Conservation (phyloP, 352 stramenopile species). For the Globisporangium carolinianum region DNA sequence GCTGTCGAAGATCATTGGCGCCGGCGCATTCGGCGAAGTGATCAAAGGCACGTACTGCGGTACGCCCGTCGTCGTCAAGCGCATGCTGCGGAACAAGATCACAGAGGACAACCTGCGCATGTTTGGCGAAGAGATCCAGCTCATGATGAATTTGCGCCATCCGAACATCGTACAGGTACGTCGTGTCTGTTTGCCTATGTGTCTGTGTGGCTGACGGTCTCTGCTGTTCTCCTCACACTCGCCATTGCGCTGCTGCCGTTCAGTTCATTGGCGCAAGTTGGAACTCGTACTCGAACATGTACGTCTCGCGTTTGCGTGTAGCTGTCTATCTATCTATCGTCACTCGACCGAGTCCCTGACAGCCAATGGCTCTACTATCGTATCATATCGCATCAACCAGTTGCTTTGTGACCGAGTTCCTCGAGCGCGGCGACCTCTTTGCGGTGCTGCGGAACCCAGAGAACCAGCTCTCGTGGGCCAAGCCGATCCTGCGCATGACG, state of each 20-base stretch:
- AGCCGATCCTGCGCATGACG: slow-evolving; percentile 84
- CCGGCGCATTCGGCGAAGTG: slow-evolving; percentile 79
- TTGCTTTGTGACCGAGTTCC: slow-evolving; percentile 85
- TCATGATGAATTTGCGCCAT: slow-evolving; percentile 88
- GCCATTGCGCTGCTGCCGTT: not conserved
- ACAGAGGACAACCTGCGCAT: slow-evolving; percentile 84
- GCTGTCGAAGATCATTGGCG: slow-evolving; percentile 84
- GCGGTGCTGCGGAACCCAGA: slow-evolving; percentile 71
- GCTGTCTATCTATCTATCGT: not conserved
- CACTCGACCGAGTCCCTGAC: too few relatives aligned
- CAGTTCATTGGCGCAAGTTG: slow-evolving; percentile 87
- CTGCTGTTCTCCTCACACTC: not conserved
- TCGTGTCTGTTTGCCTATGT: not conserved
- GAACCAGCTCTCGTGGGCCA: slow-evolving; percentile 78
- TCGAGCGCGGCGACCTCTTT: slow-evolving; percentile 81
- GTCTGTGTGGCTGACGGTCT: not conserved
- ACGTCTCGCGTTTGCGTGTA: slow-evolving; percentile 17
- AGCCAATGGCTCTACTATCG: not conserved
- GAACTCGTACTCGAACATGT: slow-evolving; percentile 91
- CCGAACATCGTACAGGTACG: slow-evolving; percentile 80
- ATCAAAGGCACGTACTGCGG: slow-evolving; percentile 88
- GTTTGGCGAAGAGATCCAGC: slow-evolving; percentile 86
- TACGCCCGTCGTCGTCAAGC: slow-evolving; percentile 84
- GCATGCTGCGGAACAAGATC: slow-evolving; percentile 87
- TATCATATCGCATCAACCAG: slow-evolving; percentile 15